A percentile compares a stretch with the other conserved stretches of the same genome.
Evolutionary conservation across 108 stramenopile genomes (phyloP).

Genomic region (Discostella stelligeroides): DNA sequence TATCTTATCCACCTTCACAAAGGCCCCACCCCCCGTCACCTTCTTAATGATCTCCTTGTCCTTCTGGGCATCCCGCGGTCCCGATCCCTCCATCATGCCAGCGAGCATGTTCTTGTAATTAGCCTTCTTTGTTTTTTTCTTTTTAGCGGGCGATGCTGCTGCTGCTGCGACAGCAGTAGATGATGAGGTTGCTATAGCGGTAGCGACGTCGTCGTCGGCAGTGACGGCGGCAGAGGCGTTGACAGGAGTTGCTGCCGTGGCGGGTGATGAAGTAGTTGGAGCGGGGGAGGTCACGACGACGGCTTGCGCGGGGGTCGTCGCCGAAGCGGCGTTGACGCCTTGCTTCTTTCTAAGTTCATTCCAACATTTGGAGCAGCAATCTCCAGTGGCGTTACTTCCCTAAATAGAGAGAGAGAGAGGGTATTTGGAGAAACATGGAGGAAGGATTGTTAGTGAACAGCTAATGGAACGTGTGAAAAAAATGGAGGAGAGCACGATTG

Average conservation of each 20-base stretch:
- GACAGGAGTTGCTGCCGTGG: conserved; percentile 11
- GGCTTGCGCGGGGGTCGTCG: too few relatives aligned
- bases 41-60: conserved; percentile 78
- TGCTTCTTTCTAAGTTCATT: conserved; percentile 66
- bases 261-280: conserved; percentile 5
- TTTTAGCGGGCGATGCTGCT: conserved; percentile 37
- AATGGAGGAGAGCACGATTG: too few relatives aligned
- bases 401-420: conserved; percentile 24
- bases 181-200: conserved; percentile 17
- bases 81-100: conserved; percentile 55
- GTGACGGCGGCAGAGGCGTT: conserved; percentile 14
- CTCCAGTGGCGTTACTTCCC: conserved; percentile 86
- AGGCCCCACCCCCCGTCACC: conserved; percentile 85
- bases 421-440: too few relatives aligned
- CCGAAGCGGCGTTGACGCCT: conserved; percentile 21
- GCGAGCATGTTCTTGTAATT: conserved; percentile 89
- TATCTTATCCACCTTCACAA: conserved; percentile 91
- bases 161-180: background rate
- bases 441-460: conserved; percentile 14
- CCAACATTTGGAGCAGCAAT: conserved; percentile 90
- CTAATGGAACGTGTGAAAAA: too few relatives aligned
- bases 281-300: conserved; percentile 2
- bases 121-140: conserved; percentile 91
- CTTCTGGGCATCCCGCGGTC: conserved; percentile 55
- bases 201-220: background rate